These are phyloP conservation scores for Trichoderma sp. DNA, from an alignment of 2,329 filamentous ascomycete species.

Conservation along the genomic window DNA sequence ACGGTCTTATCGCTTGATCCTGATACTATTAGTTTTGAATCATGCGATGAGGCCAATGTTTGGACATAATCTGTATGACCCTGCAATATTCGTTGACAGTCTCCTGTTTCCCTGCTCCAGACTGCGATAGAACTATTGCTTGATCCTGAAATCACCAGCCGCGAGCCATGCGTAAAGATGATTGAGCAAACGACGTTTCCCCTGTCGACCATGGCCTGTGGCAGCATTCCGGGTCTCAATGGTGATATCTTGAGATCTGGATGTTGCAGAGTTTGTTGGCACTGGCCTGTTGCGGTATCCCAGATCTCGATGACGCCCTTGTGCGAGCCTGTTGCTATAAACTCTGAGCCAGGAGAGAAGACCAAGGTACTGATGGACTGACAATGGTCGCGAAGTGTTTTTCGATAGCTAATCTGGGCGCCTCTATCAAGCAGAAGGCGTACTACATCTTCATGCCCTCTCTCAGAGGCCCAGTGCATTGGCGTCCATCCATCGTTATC, in stretches of 20 bases:
- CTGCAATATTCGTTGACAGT: not conserved
- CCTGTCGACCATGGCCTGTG: rapidly evolving
- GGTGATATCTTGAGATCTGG: not conserved
- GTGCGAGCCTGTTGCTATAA: not conserved
- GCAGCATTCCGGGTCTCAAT: not conserved
- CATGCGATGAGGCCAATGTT: not conserved
- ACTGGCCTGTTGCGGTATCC: not conserved
- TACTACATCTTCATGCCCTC: not conserved
- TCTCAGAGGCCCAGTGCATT: not conserved
- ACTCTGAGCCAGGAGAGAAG: not conserved
- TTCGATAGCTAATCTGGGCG: not conserved
- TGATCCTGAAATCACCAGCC: not conserved
- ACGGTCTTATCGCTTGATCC: not conserved
- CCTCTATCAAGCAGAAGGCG: not conserved
- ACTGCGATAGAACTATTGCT: not conserved
- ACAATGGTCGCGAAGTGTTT: not conserved
- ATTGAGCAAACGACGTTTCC: not conserved
- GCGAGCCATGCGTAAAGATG: not conserved
- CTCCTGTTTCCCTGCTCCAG: not conserved
- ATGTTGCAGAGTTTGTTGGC: not conserved
- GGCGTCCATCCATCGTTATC: not conserved
- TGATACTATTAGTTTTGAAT: not conserved
- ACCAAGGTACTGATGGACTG: not conserved
- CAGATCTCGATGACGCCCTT: not conserved
- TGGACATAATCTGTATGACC: rapidly evolving